Conservation (phyloP, 2,329 filamentous ascomycete species). For the Whalleya microplaca region DNA sequence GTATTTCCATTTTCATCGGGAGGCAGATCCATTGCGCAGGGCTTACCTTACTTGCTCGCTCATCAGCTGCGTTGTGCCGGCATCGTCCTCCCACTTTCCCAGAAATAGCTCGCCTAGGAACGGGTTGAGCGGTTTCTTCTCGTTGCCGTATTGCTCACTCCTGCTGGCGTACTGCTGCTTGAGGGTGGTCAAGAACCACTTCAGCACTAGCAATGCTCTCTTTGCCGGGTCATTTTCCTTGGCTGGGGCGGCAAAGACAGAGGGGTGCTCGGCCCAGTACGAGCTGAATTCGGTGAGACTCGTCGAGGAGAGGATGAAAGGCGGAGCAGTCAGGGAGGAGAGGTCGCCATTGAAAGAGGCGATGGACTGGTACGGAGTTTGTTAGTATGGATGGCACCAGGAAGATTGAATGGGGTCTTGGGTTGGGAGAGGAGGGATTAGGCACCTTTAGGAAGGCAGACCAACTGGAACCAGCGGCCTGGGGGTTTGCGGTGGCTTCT, state of each 20-base stretch:
- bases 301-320: constrained; percentile 53
- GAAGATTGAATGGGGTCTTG: too few species aligned
- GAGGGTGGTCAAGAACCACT: constrained; percentile 51
- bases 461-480: constrained; percentile 38
- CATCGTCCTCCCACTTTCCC: constrained; percentile 37
- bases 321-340: constrained; percentile 55
- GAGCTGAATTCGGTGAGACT: constrained; percentile 53
- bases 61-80: constrained; percentile 36
- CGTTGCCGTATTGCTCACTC: constrained; percentile 48
- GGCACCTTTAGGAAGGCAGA: constrained; percentile 39
- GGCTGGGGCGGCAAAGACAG: constrained; percentile 51
- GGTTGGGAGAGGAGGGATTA: constrained; percentile 1
- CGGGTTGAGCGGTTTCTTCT: constrained; percentile 58
- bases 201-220: constrained; percentile 50
- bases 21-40: neutral
- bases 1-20: neutral
- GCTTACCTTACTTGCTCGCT: constrained; percentile 52
- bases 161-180: constrained; percentile 52
- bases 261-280: constrained; percentile 54
- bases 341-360: constrained; percentile 52
- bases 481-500: constrained; percentile 32
- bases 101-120: constrained; percentile 57
- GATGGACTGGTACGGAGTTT: constrained; percentile 32
- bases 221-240: constrained; percentile 47
- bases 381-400: constrained; percentile 3